A percentile compares a stretch with the other conserved stretches of the same genome.
Conservation (phyloP, 805 yeast genomes). For the Candida ponderosae region DNA sequence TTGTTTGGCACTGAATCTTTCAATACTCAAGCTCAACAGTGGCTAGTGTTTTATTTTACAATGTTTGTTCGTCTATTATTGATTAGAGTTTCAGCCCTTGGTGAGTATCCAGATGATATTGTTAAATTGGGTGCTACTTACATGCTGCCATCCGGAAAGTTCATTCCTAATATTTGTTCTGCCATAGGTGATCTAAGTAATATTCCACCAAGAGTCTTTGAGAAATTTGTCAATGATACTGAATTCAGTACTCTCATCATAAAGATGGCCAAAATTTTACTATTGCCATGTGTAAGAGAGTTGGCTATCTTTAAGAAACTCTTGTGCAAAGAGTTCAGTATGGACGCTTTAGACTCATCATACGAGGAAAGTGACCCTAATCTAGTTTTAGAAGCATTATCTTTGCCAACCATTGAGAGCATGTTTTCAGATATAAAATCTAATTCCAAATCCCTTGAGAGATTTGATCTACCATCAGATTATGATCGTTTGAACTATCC, state of each 20-base stretch:
- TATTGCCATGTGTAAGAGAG: constrained; percentile 13
- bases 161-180: too few relatives aligned
- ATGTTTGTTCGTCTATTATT: too few relatives aligned
- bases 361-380: neutral
- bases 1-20: constrained; percentile 4
- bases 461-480: neutral
- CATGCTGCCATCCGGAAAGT: too few relatives aligned
- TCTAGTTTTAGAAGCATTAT: too few relatives aligned
- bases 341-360: constrained; percentile 1
- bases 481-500: constrained; percentile 34
- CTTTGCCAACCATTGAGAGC: neutral
- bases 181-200: too few relatives aligned
- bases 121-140: too few relatives aligned
- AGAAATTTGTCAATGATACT: neutral
- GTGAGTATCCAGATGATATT: too few relatives aligned
- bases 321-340: constrained; percentile 9
- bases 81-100: too few relatives aligned
- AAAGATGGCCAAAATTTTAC: neutral
- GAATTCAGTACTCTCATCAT: neutral
- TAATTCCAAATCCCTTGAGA: neutral
- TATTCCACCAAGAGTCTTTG: too few relatives aligned
- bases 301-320: constrained; percentile 15
- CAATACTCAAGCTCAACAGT: neutral
- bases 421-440: too few relatives aligned
- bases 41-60: constrained; percentile 2